A percentile compares a stretch with the other conserved stretches of the same genome.
These are phyloP conservation scores for Termitomyces sp. DNA, from an alignment of 768 basidiomycete species.

Conservation along the genomic window DNA sequence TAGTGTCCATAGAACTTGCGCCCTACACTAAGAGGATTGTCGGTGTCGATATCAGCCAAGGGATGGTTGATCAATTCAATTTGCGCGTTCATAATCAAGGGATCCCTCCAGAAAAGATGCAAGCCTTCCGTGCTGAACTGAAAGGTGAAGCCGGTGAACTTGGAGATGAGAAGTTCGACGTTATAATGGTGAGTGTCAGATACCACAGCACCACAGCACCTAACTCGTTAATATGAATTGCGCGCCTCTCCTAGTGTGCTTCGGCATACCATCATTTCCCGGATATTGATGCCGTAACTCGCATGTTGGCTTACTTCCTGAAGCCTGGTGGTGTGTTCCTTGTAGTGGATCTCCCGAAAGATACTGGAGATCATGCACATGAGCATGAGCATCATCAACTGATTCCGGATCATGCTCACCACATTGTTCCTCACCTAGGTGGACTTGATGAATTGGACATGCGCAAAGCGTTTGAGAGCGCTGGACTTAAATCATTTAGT, in stretches of 20 bases:
- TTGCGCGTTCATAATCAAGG: constrained; percentile 54
- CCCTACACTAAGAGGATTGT: constrained; percentile 59
- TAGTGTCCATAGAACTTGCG: constrained; percentile 58
- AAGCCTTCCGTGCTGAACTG: constrained; percentile 50
- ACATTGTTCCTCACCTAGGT: constrained; percentile 49
- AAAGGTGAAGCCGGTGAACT: constrained; percentile 45
- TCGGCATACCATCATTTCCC: constrained; percentile 66
- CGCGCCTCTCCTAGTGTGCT: constrained; percentile 43
- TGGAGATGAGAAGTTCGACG: constrained; percentile 57
- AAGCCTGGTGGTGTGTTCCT: constrained; percentile 61
- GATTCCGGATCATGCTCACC: constrained; percentile 30
- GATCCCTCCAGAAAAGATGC: constrained; percentile 62
- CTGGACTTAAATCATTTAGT: constrained; percentile 44
- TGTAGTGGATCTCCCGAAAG: constrained; percentile 44
- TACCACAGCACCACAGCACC: neutral
- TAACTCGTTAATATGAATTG: neutral
- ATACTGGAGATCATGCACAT: constrained; percentile 6
- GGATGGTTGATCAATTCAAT: constrained; percentile 68
- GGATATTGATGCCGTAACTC: constrained; percentile 48
- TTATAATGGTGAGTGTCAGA: constrained; percentile 55
- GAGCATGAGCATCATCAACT: constrained; percentile 10
- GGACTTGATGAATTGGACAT: constrained; percentile 54
- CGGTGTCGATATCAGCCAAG: constrained; percentile 75
- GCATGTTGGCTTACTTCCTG: constrained; percentile 49
- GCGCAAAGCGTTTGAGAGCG: constrained; percentile 44